Percentiles rank a stretch among this genome's conserved stretches.
Evolutionary conservation across 306 rosid species (phyloP).

Genomic region (Oemleria cerasiformis): DNA sequence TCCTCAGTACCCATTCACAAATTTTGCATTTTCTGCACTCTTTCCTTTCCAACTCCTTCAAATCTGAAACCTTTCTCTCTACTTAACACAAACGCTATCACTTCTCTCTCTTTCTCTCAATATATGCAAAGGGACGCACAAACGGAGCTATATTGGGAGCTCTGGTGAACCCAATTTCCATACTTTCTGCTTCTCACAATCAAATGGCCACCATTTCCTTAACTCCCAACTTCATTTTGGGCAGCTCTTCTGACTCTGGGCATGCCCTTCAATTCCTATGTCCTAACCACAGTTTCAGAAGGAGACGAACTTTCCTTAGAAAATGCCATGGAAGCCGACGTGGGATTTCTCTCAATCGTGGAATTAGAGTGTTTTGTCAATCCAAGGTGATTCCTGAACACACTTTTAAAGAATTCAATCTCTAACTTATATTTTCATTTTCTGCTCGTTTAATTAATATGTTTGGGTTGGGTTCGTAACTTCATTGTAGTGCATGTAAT

Average conservation of each 20-base stretch:
- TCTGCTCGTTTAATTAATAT: not conserved
- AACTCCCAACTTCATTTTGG: conserved; percentile 15
- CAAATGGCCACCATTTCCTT: conserved; percentile 30
- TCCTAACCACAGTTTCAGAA: conserved; percentile 19
- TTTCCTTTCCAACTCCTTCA: too few species aligned
- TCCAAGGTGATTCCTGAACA: conserved; percentile 39
- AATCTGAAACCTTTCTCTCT: too few species aligned
- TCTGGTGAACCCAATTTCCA: not conserved
- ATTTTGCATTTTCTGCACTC: too few species aligned
- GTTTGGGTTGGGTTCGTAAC: not conserved
- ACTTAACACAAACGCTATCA: too few species aligned
- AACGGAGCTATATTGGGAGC: not conserved
- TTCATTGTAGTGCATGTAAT: not conserved
- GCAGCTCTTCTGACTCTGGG: conserved; percentile 24
- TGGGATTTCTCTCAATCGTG: conserved; percentile 24
- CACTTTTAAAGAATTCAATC: conserved; percentile 5
- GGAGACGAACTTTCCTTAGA: conserved; percentile 4
- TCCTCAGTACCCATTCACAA: too few species aligned
- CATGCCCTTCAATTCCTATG: conserved; percentile 26
- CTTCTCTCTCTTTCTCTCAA: not conserved
- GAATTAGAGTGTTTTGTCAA: conserved; percentile 39
- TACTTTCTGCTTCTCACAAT: conserved; percentile 1
- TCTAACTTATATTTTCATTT: not conserved
- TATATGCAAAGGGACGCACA: not conserved
- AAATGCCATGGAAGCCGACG: conserved; percentile 15